Evolutionary conservation across 1,284 basidiomycete genomes (phyloP), one percentile per base, ranked within the genome.

Genomic region (Apiotrichum porosum): DNA sequence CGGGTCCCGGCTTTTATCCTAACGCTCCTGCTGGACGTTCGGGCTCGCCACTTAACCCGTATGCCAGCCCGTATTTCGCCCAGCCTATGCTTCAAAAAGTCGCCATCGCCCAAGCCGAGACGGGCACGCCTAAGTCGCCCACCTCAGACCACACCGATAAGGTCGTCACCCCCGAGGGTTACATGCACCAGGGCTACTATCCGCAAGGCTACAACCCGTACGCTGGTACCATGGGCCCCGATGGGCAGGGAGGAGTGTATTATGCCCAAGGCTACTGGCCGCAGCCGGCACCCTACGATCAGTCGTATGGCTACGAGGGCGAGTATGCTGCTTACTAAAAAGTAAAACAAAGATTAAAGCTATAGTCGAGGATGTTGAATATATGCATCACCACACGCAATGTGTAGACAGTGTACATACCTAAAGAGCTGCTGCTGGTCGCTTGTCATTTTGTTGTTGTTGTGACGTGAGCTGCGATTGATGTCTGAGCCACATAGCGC

Each of bases 31-130:
- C 9, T 8, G 36, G 39, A 5, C 44, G 47, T 21, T 30, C 53
- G 19, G 58, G 43, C 14, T 64, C 62, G 22, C 64, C 62, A 6
- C 57, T 57, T 37, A 57, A 57, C 45, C 60, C 58, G 14, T 61
- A 60, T 22, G 33, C 35, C 10, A 43, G 44, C 34, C 43, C 54
- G 13, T 66, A 64, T 19, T 65, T 66, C 42, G 13, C 65, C 18
- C 54, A 61, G 44, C 51, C n/a, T n/a, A n/a, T n/a, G 22, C 39
- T 37, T 14, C 52, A 52, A 28, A 65, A 64, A 38, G 54, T 69
- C 3, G 45, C 55, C 17, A 68, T 69, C 34, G 58, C 59, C 2
- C 32, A 41, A 15, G 37, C 61, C 12, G 38, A 24, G 22, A 39
- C 41, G 13, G 41, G 30, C 17, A 32, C 42, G 9, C 37, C 44